Percentiles rank a stretch among this genome's conserved stretches.
Conservation (phyloP, 441 rosid species). For the Gossypium schwendimanii region DNA sequence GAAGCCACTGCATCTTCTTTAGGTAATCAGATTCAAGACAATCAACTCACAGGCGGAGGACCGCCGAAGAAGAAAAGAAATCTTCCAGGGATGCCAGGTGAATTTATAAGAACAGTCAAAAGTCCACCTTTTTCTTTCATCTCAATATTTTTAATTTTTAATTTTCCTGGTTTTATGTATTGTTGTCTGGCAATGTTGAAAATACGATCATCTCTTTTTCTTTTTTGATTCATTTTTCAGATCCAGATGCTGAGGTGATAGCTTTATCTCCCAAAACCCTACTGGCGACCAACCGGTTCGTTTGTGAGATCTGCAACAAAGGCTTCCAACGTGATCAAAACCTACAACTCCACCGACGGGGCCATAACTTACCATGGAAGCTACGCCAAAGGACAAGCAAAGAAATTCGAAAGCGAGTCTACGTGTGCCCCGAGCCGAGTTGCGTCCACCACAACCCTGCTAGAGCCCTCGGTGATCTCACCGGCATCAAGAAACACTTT, state of each 20-base stretch:
- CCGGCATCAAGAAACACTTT: slow-evolving; percentile 72
- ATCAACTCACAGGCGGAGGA: slow-evolving; percentile 15
- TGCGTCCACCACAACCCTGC: slow-evolving; percentile 62
- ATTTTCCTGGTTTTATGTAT: not conserved
- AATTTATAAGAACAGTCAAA: slow-evolving; percentile 1
- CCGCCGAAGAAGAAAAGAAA: slow-evolving; percentile 55
- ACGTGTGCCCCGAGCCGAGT: slow-evolving; percentile 57
- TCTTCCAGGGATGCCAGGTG: slow-evolving; percentile 78
- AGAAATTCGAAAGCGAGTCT: slow-evolving; percentile 52
- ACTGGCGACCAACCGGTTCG: slow-evolving; percentile 55
- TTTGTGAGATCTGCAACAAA: slow-evolving; percentile 73
- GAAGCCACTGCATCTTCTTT: slow-evolving; percentile 27
- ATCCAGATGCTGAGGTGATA: slow-evolving; percentile 67
- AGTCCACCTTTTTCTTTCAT: not conserved
- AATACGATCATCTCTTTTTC: not conserved
- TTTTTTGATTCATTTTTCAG: slow-evolving; percentile 26
- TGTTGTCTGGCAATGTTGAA: not conserved
- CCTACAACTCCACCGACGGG: slow-evolving; percentile 78
- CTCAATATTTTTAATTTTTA: not conserved
- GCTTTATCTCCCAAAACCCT: slow-evolving; percentile 57
- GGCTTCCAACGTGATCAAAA: slow-evolving; percentile 76
- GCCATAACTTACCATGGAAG: slow-evolving; percentile 76
- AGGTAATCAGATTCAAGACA: slow-evolving; percentile 23
- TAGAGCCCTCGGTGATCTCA: slow-evolving; percentile 70
- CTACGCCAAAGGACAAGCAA: slow-evolving; percentile 46